A percentile compares a stretch with the other conserved stretches of the same genome.
These are phyloP conservation scores for Amanita phalloides DNA, from an alignment of 768 basidiomycete species.

Conservation along the genomic window DNA sequence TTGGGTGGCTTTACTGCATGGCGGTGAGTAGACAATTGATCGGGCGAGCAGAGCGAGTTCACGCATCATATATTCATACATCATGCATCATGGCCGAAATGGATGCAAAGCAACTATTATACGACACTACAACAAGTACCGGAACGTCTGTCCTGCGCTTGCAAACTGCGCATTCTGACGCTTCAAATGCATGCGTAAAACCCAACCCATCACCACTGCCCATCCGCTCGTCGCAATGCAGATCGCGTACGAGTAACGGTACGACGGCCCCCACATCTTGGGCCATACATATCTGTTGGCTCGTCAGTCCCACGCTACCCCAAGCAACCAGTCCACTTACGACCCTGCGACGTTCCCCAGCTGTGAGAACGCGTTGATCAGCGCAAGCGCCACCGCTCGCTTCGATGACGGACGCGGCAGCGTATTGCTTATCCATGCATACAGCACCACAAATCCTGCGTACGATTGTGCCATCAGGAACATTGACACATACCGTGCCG, in stretches of 20 bases:
- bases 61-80: no score
- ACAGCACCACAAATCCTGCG: conserved; percentile 55
- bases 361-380: conserved; percentile 74
- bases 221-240: conserved; percentile 50
- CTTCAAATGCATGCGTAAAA: conserved; percentile 29
- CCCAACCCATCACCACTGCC: conserved; percentile 42
- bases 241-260: conserved; percentile 59
- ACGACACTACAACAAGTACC: conserved; percentile 35
- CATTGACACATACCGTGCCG: conserved; percentile 63
- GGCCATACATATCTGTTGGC: conserved; percentile 54
- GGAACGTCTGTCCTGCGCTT: conserved; percentile 30
- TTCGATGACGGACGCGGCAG: conserved; percentile 73
- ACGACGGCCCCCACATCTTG: conserved; percentile 53
- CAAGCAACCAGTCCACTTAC: conserved; percentile 26
- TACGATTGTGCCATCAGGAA: conserved; percentile 74
- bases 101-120: background rate
- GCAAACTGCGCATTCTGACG: conserved; percentile 27
- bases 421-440: conserved; percentile 37
- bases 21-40: no score
- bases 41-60: no score
- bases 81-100: no score
- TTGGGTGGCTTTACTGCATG: no score
- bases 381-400: conserved; percentile 71
- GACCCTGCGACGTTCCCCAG: conserved; percentile 83
- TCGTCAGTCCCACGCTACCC: conserved; percentile 5